Evolutionary conservation across 176 grass and related monocot genomes (phyloP), one percentile per base, ranked within the genome.

Genomic region (Eremochloa ophiuroides): DNA sequence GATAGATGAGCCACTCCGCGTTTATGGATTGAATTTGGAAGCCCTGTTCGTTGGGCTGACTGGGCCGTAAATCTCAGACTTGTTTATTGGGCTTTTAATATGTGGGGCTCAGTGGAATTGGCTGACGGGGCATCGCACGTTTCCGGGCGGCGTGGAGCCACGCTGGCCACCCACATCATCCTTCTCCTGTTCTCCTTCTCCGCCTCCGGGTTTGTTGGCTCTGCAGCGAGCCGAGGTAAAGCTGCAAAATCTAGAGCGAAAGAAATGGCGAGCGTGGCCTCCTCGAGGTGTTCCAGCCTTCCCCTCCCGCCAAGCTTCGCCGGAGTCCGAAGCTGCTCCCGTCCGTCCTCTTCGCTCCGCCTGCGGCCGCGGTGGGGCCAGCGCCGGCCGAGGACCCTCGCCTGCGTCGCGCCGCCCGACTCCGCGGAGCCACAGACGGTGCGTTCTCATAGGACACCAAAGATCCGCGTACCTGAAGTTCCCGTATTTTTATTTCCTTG

Each of bases 251-350:
- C 66, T 42, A 29, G 10, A 39, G n/a, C 2, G 10, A 8, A 0
- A 7, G 13, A 14, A 77, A 94, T 94, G 95, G 95, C 84, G 84
- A 81, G 78, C n/a, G 66, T 95, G 75, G 69, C 85, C 35, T 62
- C 85, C 20, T 87, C 88, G 39, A 82, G 79, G 50, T 82, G 78
- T n/a, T 71, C 88, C 76, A 81, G 82, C 11, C 75, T 95, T 53
- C 86, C 89, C 55, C 88, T 89, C 41, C 79, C 81, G 38, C 35
- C 71, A 1, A 50, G 73, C 46, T 73, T 82, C 82, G 82, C 69
- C 20, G 69, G 69, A 2, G 23, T 29, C 56, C 60, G 33, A 26
- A 1, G 58, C 70, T 5, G 8, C 29, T 66, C 76, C 51, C 48
- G 31, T 13, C 76, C 80, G 48, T 13, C 77, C 27, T 59, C 60